Evolutionary conservation across 164 flowering plant genomes (phyloP).

Genomic region (Vitis rupestris): DNA sequence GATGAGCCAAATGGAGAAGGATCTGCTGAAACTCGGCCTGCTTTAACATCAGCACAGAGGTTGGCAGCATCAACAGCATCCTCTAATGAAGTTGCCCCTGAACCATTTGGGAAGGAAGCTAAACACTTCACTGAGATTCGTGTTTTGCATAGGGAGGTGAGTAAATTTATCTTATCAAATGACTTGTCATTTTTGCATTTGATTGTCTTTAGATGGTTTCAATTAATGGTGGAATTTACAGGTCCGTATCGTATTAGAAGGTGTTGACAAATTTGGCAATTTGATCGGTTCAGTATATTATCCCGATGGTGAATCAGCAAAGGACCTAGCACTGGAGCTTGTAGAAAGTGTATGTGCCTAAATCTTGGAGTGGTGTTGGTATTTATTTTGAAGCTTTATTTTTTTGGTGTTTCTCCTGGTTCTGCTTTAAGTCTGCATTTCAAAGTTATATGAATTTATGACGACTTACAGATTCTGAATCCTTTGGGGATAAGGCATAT

Average conservation of each 20-base stretch:
- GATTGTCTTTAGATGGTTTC: conserved; percentile 15
- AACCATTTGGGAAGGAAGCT: conserved; percentile 87
- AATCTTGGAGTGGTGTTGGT: neutral
- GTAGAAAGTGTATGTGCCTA: conserved; percentile 70
- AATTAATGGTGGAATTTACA: conserved; percentile 29
- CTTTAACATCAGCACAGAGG: conserved; percentile 89
- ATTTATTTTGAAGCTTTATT: neutral
- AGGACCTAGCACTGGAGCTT: conserved; percentile 89
- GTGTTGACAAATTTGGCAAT: conserved; percentile 89
- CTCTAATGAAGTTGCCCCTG: conserved; percentile 55
- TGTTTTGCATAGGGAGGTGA: conserved; percentile 81
- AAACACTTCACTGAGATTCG: conserved; percentile 91
- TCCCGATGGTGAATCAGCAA: conserved; percentile 85
- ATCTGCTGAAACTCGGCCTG: conserved; percentile 50
- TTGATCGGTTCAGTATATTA: conserved; percentile 89
- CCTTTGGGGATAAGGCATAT: too few species aligned
- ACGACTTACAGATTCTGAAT: too few species aligned
- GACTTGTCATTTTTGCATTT: neutral
- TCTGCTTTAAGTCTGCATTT: neutral
- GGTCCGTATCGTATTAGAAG: conserved; percentile 95
- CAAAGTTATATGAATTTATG: too few species aligned
- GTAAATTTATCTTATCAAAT: conserved; percentile 12
- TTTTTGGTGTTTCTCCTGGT: neutral
- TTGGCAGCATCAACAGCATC: conserved; percentile 64
- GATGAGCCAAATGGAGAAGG: conserved; percentile 67